A percentile compares a stretch with the other conserved stretches of the same genome.
phyloP scores from a whole-genome alignment of 352 stramenopile species.

The Pythium diclinum region DNA sequence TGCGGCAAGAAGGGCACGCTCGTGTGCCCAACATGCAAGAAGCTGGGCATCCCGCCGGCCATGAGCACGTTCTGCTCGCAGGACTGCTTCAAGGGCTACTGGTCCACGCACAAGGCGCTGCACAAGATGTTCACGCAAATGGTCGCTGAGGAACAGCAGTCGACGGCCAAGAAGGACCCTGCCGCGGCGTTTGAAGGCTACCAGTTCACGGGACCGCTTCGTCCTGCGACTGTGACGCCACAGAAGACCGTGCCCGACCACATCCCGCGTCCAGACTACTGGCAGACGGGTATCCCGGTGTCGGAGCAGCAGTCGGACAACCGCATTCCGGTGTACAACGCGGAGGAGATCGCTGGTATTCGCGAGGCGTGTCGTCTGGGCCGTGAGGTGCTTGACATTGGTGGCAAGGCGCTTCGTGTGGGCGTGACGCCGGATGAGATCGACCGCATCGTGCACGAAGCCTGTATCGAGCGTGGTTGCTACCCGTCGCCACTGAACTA shows the following conservation, averaged over 20 bases:
- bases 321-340: constrained; percentile 92
- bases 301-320: constrained; percentile 65
- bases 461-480: constrained; percentile 86
- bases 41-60: constrained; percentile 79
- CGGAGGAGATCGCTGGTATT: constrained; percentile 94
- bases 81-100: constrained; percentile 97
- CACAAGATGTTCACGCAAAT: constrained; percentile 94
- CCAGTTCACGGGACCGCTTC: constrained; percentile 81
- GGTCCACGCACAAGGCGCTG: constrained; percentile 93
- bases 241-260: constrained; percentile 66
- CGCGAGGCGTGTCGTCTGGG: constrained; percentile 81
- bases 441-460: constrained; percentile 94
- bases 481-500: constrained; percentile 99
- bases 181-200: constrained; percentile 58
- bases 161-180: constrained; percentile 18
- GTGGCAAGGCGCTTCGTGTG: constrained; percentile 75
- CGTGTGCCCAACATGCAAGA: constrained; percentile 90
- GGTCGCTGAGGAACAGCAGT: constrained; percentile 39
- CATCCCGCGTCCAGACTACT: constrained; percentile 91
- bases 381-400: constrained; percentile 96
- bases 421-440: constrained; percentile 97
- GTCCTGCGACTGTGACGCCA: constrained; percentile 78
- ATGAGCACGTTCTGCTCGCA: constrained; percentile 93
- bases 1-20: constrained; percentile 83
- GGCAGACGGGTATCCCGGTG: constrained; percentile 71